These are phyloP conservation scores for Phytophthora citrophthora DNA, from an alignment of 352 stramenopile genomes.

Conservation along the genomic window DNA sequence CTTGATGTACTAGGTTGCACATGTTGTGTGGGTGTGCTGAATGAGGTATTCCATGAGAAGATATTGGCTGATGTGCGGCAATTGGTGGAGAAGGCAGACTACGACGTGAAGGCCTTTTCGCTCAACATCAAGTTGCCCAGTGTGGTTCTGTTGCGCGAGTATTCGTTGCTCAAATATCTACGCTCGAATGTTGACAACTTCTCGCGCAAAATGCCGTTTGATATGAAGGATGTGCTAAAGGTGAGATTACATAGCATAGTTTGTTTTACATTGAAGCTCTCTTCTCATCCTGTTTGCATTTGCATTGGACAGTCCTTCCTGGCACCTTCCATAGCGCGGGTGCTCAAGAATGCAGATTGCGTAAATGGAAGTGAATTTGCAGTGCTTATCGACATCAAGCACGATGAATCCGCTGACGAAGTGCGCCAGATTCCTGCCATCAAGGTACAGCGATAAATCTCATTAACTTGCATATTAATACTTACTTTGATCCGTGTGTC, in stretches of 20 bases:
- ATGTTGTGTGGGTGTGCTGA: slow-evolving; percentile 76
- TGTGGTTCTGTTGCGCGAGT: slow-evolving; percentile 79
- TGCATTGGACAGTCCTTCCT: slow-evolving; percentile 46
- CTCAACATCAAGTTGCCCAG: slow-evolving; percentile 87
- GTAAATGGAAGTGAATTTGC: slow-evolving; percentile 66
- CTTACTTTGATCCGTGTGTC: not conserved
- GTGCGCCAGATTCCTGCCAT: slow-evolving; percentile 81
- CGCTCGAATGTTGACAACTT: slow-evolving; percentile 43
- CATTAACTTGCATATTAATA: not conserved
- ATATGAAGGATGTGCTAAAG: slow-evolving; percentile 86
- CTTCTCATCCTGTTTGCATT: not conserved
- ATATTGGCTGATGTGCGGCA: slow-evolving; percentile 50
- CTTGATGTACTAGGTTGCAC: slow-evolving; percentile 48
- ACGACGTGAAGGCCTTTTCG: slow-evolving; percentile 73
- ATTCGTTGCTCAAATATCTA: slow-evolving; percentile 72
- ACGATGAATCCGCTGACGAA: slow-evolving; percentile 74
- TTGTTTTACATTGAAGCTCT: not conserved
- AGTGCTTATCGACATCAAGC: slow-evolving; percentile 70
- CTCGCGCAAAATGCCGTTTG: slow-evolving; percentile 43
- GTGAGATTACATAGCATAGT: slow-evolving; percentile 23
- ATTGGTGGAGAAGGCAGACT: slow-evolving; percentile 46
- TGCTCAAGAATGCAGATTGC: slow-evolving; percentile 60
- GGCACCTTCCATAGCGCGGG: slow-evolving; percentile 46
- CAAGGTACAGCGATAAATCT: slow-evolving; percentile 41
- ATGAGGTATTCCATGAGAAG: slow-evolving; percentile 47